Conservation (phyloP, 495 filamentous ascomycete species). For the Xylaria palmicola region DNA sequence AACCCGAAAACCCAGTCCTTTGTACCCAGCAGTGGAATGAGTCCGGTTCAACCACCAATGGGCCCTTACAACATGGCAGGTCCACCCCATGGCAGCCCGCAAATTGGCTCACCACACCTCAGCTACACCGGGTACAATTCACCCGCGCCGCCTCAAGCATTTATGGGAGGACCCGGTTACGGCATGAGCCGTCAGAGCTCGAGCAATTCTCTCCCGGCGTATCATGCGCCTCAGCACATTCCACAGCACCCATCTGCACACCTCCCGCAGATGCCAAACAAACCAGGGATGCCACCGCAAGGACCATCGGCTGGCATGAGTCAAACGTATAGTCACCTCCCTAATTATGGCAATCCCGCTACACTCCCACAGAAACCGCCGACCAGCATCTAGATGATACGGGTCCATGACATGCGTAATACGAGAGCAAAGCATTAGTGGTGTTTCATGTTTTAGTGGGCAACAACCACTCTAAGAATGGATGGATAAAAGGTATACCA, state of each 20-base stretch:
- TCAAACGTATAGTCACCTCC: slow-evolving; percentile 48
- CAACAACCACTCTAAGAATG: slow-evolving; percentile 19
- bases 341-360: slow-evolving; percentile 56
- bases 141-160: slow-evolving; percentile 39
- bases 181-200: slow-evolving; percentile 55
- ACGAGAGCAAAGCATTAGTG: slow-evolving; percentile 31
- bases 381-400: slow-evolving; percentile 34
- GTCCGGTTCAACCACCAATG: slow-evolving; percentile 39
- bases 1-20: slow-evolving; percentile 93
- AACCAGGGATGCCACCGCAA: slow-evolving; percentile 33
- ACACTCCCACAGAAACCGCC: slow-evolving; percentile 57
- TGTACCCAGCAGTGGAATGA: slow-evolving; percentile 60
- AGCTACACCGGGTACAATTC: slow-evolving; percentile 42
- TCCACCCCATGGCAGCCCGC: slow-evolving; percentile 46
- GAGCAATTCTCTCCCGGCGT: slow-evolving; percentile 51
- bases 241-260: slow-evolving; percentile 33
- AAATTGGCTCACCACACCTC: slow-evolving; percentile 44
- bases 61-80: slow-evolving; percentile 31
- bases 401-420: slow-evolving; percentile 25
- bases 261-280: slow-evolving; percentile 36
- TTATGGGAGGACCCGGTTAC: slow-evolving; percentile 39
- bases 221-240: slow-evolving; percentile 38
- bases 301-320: slow-evolving; percentile 26
- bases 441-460: slow-evolving; percentile 31
- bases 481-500: slow-evolving; percentile 31